These are phyloP conservation scores for Aureobasidium mangrovei DNA, from an alignment of 2,329 filamentous ascomycete genomes.

Conservation along the genomic window DNA sequence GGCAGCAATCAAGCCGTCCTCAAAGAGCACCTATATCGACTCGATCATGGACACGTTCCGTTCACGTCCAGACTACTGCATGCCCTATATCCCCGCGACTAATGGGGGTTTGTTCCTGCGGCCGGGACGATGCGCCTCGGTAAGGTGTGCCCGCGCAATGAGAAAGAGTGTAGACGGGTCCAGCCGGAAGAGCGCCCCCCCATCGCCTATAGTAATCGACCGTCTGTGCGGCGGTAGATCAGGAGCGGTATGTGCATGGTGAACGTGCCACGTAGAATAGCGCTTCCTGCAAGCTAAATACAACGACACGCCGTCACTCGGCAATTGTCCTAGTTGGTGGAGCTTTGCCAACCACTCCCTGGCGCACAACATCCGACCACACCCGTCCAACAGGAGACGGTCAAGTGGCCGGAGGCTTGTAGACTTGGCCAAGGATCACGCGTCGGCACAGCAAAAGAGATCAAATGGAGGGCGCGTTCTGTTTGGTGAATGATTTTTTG, in stretches of 20 bases:
- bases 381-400: not conserved
- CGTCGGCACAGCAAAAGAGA: not conserved
- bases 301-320: not conserved
- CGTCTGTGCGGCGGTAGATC: conserved; percentile 9
- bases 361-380: not conserved
- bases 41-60: conserved; percentile 11
- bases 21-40: not conserved
- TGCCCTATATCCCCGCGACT: not conserved
- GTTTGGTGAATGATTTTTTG: not conserved
- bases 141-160: not conserved
- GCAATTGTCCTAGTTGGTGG: not conserved
- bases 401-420: not conserved
- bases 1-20: not conserved
- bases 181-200: not conserved
- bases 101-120: conserved; percentile 2
- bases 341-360: not conserved
- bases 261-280: conserved; percentile 12
- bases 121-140: not conserved
- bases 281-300: conserved; percentile 10
- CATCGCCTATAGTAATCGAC: conserved; percentile 5
- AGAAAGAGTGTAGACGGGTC: not conserved
- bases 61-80: conserved; percentile 8
- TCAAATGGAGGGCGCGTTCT: too few relatives aligned
- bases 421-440: not conserved
- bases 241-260: conserved; percentile 11